Percentiles rank a stretch among this genome's conserved stretches.
phyloP scores from a whole-genome alignment of 139 green algal species.

The Zygnema cylindricum region DNA sequence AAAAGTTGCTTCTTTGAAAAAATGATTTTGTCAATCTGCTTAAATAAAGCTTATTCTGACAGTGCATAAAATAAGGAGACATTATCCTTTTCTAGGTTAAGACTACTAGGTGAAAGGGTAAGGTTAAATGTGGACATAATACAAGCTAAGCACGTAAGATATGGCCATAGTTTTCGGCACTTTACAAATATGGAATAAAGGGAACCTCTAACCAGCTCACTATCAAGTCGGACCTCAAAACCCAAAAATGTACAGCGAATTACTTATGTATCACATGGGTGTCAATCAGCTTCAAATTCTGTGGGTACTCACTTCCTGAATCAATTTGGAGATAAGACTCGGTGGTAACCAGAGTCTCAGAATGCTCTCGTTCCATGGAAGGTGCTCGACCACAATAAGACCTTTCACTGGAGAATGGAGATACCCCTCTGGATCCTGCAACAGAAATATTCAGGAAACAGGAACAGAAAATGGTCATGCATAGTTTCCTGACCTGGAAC shows the following conservation, averaged over 20 bases:
- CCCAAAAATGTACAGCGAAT: no score
- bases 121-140: not conserved
- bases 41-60: no score
- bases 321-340: slow-evolving; percentile 36
- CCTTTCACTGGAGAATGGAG: slow-evolving; percentile 36
- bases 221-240: no score
- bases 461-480: not conserved
- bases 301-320: slow-evolving; percentile 28
- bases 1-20: no score
- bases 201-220: no score
- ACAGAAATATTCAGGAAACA: not conserved
- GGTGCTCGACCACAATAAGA: slow-evolving; percentile 39
- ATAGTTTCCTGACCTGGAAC: slow-evolving; percentile 3
- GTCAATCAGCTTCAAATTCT: not conserved
- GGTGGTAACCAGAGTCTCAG: slow-evolving; percentile 32
- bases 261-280: no score
- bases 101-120: no score
- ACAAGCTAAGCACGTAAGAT: no score
- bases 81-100: no score
- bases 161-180: no score
- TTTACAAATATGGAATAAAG: not conserved
- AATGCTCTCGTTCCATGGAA: slow-evolving; percentile 52
- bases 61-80: no score
- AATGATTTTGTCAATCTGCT: no score
- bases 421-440: slow-evolving; percentile 15